Conservation (phyloP, 495 filamentous ascomycete genomes). For the Annulohypoxylon stygium region DNA sequence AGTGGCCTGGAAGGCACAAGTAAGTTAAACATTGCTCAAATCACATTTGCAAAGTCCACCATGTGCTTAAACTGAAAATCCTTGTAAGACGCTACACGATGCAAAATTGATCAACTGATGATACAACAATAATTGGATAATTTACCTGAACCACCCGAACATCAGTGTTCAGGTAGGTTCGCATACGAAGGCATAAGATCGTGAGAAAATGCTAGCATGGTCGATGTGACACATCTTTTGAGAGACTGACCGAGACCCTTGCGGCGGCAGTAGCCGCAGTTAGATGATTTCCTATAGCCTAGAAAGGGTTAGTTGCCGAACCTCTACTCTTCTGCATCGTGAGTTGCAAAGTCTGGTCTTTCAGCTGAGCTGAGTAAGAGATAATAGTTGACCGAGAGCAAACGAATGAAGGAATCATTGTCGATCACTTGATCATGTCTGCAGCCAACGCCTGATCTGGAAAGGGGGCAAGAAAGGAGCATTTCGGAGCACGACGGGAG, state of each 20-base stretch:
- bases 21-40: slow-evolving; percentile 49
- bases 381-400: slow-evolving; percentile 12
- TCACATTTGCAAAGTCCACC: slow-evolving; percentile 46
- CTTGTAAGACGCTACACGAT: slow-evolving; percentile 43
- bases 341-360: slow-evolving; percentile 10
- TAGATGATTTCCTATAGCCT: slow-evolving; percentile 63
- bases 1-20: slow-evolving; percentile 72
- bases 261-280: slow-evolving; percentile 66
- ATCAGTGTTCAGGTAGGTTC: slow-evolving; percentile 41
- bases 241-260: slow-evolving; percentile 58
- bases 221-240: slow-evolving; percentile 53
- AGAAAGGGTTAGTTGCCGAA: slow-evolving; percentile 35
- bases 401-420: slow-evolving; percentile 16
- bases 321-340: slow-evolving; percentile 32
- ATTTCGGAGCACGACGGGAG: slow-evolving; percentile 22
- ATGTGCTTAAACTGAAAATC: slow-evolving; percentile 37
- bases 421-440: slow-evolving; percentile 41
- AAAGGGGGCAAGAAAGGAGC: slow-evolving; percentile 21
- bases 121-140: slow-evolving; percentile 23
- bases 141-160: slow-evolving; percentile 32
- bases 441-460: slow-evolving; percentile 27
- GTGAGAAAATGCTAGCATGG: slow-evolving; percentile 25
- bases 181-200: slow-evolving; percentile 34
- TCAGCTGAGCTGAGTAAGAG: slow-evolving; percentile 32
- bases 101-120: slow-evolving; percentile 21